Evolutionary conservation across 139 green algal species (phyloP), one percentile per base, ranked within the genome.

Genomic region (Chlamydomonas applanata): DNA sequence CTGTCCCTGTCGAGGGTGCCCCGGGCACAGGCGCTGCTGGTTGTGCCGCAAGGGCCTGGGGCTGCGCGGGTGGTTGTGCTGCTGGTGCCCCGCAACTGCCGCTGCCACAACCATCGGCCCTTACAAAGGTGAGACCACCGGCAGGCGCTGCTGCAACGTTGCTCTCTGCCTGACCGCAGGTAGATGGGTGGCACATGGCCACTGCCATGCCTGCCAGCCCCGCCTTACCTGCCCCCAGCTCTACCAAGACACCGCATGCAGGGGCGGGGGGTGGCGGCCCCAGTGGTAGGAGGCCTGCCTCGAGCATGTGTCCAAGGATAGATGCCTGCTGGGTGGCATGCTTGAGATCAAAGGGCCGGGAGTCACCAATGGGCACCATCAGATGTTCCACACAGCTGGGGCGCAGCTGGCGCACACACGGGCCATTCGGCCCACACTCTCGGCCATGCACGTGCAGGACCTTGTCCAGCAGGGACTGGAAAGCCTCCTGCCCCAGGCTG

Each of bases 281-380:
- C 25, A 30, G 56, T 9, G 56, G 56, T 9, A 30, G 56, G 9
- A 63, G 56, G n/a, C 56, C 24, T 25, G 56, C 56, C 25, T 63
- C 25, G 9, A 34, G 56, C 25, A 63, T 63, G 56, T 63, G 25
- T 61, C 88, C 88, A 29, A 91, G 36, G 20, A 93, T 91, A 40
- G 87, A 91, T 27, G 85, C 86, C 80, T 88, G 86, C 80, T 93
- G 88, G 52, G 76, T 74, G 3, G 78, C 88, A 57, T 93, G 86
- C 73, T 91, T 91, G 2, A 86, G 17, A 11, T 66, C 74, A 63
- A 88, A 92, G 36, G 83, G 86, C 14, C 81, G 73, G 7, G 40
- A 49, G 40, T 70, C 33, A 24, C 71, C 56, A 34, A 83, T 69
- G 0, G 45, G 36, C 54, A 59, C 25, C 24, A 56, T 20, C 66